Evolutionary conservation across 2,329 filamentous ascomycete genomes (phyloP).

Genomic region (Penicillium sp.): DNA sequence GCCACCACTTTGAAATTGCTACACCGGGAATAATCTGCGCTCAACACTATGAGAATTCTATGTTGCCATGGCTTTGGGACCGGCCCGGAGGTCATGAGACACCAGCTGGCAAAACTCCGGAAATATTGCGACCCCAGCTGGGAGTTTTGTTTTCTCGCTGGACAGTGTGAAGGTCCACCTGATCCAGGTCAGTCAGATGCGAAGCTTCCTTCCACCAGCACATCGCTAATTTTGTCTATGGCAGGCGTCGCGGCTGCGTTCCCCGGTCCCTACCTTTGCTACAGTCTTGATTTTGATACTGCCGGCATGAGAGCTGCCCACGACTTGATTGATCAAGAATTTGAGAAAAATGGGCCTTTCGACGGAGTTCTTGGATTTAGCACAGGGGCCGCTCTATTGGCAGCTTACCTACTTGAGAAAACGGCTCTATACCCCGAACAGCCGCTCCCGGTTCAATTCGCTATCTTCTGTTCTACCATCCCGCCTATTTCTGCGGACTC

Average conservation of each 20-base stretch:
- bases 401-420: slow-evolving; percentile 18
- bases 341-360: slow-evolving; percentile 26
- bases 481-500: slow-evolving; percentile 1
- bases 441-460: slow-evolving; percentile 21
- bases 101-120: slow-evolving; percentile 6
- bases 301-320: slow-evolving; percentile 9
- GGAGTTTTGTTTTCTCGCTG: slow-evolving; percentile 16
- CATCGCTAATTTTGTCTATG: background rate
- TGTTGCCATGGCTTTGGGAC: slow-evolving; percentile 28
- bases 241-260: slow-evolving; percentile 1
- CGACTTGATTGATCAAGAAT: slow-evolving; percentile 12
- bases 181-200: background rate
- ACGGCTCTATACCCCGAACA: slow-evolving; percentile 4
- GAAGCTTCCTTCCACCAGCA: background rate
- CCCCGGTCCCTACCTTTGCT: slow-evolving; percentile 19
- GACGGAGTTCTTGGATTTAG: slow-evolving; percentile 30
- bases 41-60: slow-evolving; percentile 17
- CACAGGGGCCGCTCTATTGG: slow-evolving; percentile 21
- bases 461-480: slow-evolving; percentile 18
- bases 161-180: background rate
- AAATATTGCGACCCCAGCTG: slow-evolving; percentile 8
- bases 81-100: slow-evolving; percentile 14
- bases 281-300: slow-evolving; percentile 4
- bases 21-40: background rate
- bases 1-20: background rate